Evolutionary conservation across 2,329 filamentous ascomycete genomes (phyloP), one percentile per base, ranked within the genome.

Genomic region (Xylaria sp.): DNA sequence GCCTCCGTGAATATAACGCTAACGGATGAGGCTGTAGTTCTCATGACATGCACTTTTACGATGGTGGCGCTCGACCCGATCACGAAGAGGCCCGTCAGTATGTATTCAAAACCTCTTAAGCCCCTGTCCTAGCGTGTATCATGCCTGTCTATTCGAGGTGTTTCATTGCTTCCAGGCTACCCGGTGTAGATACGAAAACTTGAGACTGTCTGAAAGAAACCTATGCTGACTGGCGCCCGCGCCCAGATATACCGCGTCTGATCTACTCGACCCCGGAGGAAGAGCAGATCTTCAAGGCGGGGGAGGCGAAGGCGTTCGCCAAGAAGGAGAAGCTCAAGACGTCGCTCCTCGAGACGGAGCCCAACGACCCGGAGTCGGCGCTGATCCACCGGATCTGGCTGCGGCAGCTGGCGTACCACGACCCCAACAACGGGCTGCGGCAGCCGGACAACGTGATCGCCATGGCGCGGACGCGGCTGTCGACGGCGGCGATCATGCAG

Each of bases 351-450:
- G 83, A 85, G 63, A 82, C 85, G 54, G 85, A 87, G 0, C 88
- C 88, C 1, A 84, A 90, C 62, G 86, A 86, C 51, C 81, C 88
- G 48, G 88, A 91, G 68, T 87, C 84, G 57, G 82, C 88, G 44
- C 74, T 90, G 13, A 89, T 91, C 53, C 88, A 91, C 69, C 80
- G 80, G 39, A 88, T 90, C 74, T 91, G 88, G 88, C 83, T 87
- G 50, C 82, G 81, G 48, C 84, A 89, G 59, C 72, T 88, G 56
- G 79, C 82, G 44, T 89, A 86, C 60, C 79, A 87, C 56, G 71
- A 74, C 48, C 72, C 72, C 0, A 65, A 66, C 40, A 62, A 69
- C 37, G 16, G 46, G 2, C 42, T 67, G 7, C 67, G 70, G 0
- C 71, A 74, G 52, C 72, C 72, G 3, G 16, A 48, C 39, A 74